Base-by-base conservation (phyloP, 345 rosid species). In the Noccaea caerulescens region DNA sequence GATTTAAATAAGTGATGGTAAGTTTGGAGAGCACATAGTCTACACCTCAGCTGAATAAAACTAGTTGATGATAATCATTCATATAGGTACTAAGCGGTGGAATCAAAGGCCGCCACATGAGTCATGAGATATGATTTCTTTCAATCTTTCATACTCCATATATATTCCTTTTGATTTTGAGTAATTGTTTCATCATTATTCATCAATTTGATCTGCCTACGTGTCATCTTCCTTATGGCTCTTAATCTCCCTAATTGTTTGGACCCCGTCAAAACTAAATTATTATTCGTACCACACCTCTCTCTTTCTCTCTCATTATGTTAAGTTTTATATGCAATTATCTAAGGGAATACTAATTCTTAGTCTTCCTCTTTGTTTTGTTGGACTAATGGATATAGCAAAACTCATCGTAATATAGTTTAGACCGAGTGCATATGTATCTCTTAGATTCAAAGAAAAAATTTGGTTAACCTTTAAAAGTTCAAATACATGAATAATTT, bases 31-130 rank as follows among this genome's bases (percentile, higher is more conserved):
- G 14, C 23, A 16, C 12, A 41, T 43, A 71, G 23, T 8, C 38
- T 42, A 3, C 69, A 33, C 30, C 55, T 62, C 9, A 72, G 76
- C 46, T 71, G 68, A 61, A 11, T 51, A 41, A 51, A 71, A 34
- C 37, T 34, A 57, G 46, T 33, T 20, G 14, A 56, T 46, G 9
- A 41, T 39, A 23, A 60, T 59, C 6, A 46, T 43, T 54, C 53
- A 32, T 32, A 54, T 57, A 37, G 9, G 38, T 68, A 41, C 33
- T n/a, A 10, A 51, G 76, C 8, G 66, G 60, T 73, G 60, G 61
- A 73, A 66, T 66, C 25, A 66, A 30, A 47, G 25, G 39, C 72
- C 32, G 54, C 38, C 77, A 73, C 66, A 41, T 66, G 71, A 37
- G 4, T 56, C 65, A 25, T 37, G 58, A 38, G 67, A 59, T 25